phyloP scores from a whole-genome alignment of 176 grass and related monocot genomes.

The Typha latifolia region DNA sequence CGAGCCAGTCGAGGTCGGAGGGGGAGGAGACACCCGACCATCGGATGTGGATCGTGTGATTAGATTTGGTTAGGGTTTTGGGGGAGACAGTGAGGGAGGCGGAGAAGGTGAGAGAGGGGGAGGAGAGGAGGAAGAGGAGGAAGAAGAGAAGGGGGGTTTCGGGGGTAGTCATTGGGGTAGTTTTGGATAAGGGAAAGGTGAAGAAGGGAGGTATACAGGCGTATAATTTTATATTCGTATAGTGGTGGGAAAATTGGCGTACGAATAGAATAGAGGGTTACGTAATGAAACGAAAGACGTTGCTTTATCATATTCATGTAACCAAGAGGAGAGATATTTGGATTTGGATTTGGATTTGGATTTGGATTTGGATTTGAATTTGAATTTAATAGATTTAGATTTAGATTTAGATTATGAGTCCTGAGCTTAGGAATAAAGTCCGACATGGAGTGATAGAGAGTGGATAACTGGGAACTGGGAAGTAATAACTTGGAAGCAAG shows the following conservation, averaged over 20 bases:
- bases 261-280: background rate
- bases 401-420: background rate
- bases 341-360: no score
- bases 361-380: background rate
- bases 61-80: conserved; percentile 32
- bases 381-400: no score
- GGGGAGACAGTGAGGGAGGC: conserved; percentile 43
- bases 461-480: no score
- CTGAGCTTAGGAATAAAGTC: background rate
- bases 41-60: conserved; percentile 33
- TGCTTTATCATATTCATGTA: background rate
- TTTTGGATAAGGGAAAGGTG: conserved; percentile 23
- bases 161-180: conserved; percentile 9
- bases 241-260: background rate
- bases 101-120: conserved; percentile 23
- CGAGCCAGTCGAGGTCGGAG: conserved; percentile 68
- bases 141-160: background rate
- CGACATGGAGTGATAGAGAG: no score
- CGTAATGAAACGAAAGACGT: background rate
- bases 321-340: background rate
- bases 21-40: conserved; percentile 61
- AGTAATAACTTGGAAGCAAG: background rate
- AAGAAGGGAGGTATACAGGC: background rate
- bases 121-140: conserved; percentile 27
- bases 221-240: background rate